These are phyloP conservation scores for Nicotiana sylvestris DNA, from an alignment of 257 asterid species.

Conservation along the genomic window DNA sequence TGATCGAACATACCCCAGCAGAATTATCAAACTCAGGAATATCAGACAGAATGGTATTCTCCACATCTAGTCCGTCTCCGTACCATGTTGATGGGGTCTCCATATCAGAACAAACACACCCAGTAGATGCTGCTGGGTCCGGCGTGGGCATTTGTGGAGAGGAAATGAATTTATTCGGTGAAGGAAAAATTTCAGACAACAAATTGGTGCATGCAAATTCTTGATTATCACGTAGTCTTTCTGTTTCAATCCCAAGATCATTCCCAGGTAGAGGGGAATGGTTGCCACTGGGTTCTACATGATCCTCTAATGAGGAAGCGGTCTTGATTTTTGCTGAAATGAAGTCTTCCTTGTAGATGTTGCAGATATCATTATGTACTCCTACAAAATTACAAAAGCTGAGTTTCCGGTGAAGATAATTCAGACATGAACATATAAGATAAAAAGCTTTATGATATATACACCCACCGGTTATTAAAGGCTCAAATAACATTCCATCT, in stretches of 20 bases:
- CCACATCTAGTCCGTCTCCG: constrained; percentile 22
- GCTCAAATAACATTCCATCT: constrained; percentile 37
- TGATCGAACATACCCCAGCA: constrained; percentile 43
- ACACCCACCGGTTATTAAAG: constrained; percentile 51
- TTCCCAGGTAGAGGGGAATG: constrained; percentile 19
- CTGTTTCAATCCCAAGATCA: constrained; percentile 35
- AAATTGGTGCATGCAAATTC: constrained; percentile 23
- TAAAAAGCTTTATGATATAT: not conserved
- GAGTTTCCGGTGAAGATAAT: not conserved
- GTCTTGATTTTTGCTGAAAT: constrained; percentile 34
- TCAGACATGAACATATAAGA: not conserved
- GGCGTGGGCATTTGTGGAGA: constrained; percentile 15
- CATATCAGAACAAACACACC: constrained; percentile 33
- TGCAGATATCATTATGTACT: constrained; percentile 39
- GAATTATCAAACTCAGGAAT: constrained; percentile 56
- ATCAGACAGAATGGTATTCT: constrained; percentile 40
- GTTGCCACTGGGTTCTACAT: constrained; percentile 5
- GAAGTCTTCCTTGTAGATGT: constrained; percentile 29
- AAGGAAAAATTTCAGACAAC: constrained; percentile 26
- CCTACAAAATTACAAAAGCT: constrained; percentile 40
- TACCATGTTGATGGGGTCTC: constrained; percentile 44
- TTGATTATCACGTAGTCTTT: constrained; percentile 36
- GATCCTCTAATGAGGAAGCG: constrained; percentile 19
- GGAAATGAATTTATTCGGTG: constrained; percentile 20
- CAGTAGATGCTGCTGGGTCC: constrained; percentile 35